These are phyloP conservation scores for Physaria fendleri DNA, from an alignment of 345 rosid genomes.

Conservation along the genomic window DNA sequence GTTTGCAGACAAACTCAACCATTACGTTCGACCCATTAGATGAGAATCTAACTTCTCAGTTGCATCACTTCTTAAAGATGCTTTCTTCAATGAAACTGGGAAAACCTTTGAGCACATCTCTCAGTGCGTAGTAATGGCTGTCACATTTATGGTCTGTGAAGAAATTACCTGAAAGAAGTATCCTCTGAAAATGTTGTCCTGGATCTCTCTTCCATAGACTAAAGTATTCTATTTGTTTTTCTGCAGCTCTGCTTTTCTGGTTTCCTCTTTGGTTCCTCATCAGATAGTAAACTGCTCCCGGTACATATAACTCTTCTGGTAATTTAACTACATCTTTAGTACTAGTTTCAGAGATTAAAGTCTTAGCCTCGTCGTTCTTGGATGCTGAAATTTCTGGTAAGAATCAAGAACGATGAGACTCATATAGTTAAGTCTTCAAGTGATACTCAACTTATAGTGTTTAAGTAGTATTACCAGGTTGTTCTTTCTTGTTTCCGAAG, in stretches of 20 bases:
- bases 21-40: constrained; percentile 1
- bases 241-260: constrained; percentile 14
- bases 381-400: constrained; percentile 28
- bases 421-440: not conserved
- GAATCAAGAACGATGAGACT: not conserved
- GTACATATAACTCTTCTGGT: constrained; percentile 69
- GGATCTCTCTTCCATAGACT: constrained; percentile 79
- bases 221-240: constrained; percentile 41
- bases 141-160: constrained; percentile 87
- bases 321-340: constrained; percentile 10
- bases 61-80: constrained; percentile 31
- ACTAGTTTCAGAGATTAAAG: constrained; percentile 14
- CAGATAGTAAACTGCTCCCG: constrained; percentile 70
- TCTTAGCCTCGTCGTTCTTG: constrained; percentile 14
- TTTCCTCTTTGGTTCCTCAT: constrained; percentile 47
- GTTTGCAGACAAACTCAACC: constrained; percentile 4
- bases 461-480: constrained; percentile 38
- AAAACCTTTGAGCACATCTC: constrained; percentile 85
- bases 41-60: not conserved
- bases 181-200: constrained; percentile 81
- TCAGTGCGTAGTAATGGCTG: constrained; percentile 71
- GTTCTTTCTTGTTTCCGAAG: constrained; percentile 42
- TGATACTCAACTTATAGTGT: not conserved
- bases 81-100: constrained; percentile 40
- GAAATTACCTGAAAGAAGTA: constrained; percentile 72